phyloP scores from a whole-genome alignment of 2,329 filamentous ascomycete species.

The Coniochaeta sp. region DNA sequence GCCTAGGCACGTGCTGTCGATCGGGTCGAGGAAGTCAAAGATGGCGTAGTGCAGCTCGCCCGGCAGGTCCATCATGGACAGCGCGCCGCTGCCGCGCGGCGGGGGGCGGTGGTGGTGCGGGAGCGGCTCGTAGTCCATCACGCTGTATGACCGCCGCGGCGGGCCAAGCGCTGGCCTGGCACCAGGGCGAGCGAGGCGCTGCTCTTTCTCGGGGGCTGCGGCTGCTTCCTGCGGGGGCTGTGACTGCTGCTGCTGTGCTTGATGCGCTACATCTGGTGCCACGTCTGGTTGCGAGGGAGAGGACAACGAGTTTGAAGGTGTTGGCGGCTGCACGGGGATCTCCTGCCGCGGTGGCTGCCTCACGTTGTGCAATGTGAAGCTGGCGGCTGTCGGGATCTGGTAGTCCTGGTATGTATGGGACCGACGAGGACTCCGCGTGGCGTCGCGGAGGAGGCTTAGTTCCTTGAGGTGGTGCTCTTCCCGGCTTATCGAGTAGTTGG shows the following conservation, averaged over 20 bases:
- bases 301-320: neutral
- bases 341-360: constrained; percentile 8
- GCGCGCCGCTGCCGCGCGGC: constrained; percentile 15
- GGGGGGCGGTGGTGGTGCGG: constrained; percentile 41
- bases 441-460: constrained; percentile 24
- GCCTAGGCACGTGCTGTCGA: constrained; percentile 56
- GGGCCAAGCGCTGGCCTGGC: constrained; percentile 29
- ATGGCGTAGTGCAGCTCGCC: constrained; percentile 53
- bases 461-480: constrained; percentile 36
- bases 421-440: constrained; percentile 32
- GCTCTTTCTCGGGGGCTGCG: neutral
- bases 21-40: constrained; percentile 56
- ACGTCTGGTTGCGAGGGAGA: neutral
- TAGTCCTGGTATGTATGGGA: constrained; percentile 41
- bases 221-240: neutral
- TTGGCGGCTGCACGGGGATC: neutral
- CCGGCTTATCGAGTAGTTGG: constrained; percentile 20
- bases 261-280: neutral
- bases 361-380: constrained; percentile 10
- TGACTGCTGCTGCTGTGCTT: neutral
- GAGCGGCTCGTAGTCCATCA: constrained; percentile 52
- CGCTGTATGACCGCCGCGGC: constrained; percentile 50
- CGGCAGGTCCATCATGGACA: constrained; percentile 46
- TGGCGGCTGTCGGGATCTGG: constrained; percentile 20
- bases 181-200: neutral